Base-by-base conservation (phyloP, 2,329 filamentous ascomycete genomes). In the Aspergillus arachidicola region DNA sequence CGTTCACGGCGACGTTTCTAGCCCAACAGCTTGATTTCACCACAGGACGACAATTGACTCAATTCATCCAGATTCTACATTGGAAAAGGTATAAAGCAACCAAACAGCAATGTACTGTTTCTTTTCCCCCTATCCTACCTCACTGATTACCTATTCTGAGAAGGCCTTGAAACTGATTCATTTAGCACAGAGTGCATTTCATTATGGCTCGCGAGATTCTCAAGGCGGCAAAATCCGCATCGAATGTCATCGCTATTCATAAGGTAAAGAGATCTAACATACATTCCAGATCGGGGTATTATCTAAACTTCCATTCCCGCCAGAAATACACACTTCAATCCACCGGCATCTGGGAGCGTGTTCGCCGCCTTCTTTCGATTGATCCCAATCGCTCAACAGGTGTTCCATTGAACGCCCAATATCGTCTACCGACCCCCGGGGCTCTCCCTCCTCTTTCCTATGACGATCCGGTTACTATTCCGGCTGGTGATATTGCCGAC, bases 291-390 rank as follows among this genome's bases (percentile, higher is more conserved):
- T 10, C 21, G 41, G 9, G 10, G 36, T 19, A 38, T 21, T n/a
- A 19, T 45, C 56, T 34, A 16, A 41, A 28, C 14, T 43, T 30
- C 59, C 34, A 34, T 46, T 16, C 23, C 19, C 21, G 12, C 14
- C 74, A 99, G 94, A 98, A 98, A 91, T 94, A 99, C 83, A 96
- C 94, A 41, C 84, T 98, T 68, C 92, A 97, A 77, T 95, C 94
- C 58, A 87, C 85, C 45, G 95, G 95, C 46, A 83, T 98, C 79
- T 98, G 93, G 91, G 93, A 94, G 76, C 83, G 83, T 61, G 82
- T 99, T 78, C 93, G 94, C 78, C 87, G 89, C 70, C 77, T 90
- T 71, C 80, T 97, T 70, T 88, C 93, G 70, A 83, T 99, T 74
- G 94, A 97, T 78, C 87, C 93, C 41, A 88, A 92, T 75, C 94